Conservation (phyloP, 495 filamentous ascomycete genomes). For the Lophium mytilinum region DNA sequence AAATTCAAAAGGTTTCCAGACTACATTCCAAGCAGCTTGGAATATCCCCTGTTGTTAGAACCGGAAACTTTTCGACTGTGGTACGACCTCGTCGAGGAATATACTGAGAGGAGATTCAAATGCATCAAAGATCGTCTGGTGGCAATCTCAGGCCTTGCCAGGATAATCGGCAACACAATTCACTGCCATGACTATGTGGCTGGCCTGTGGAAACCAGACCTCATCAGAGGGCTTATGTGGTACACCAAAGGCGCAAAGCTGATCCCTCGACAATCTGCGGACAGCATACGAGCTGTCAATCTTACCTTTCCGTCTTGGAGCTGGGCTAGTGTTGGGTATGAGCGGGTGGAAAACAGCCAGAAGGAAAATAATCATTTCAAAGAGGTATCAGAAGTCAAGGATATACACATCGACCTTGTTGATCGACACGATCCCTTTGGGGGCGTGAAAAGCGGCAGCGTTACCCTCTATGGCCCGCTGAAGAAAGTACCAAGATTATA, state of each 20-base stretch:
- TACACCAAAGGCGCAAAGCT: slow-evolving; percentile 1
- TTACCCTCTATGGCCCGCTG: slow-evolving; percentile 2
- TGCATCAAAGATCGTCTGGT: slow-evolving; percentile 1
- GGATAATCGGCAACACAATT: slow-evolving; percentile 1
- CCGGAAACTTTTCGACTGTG: slow-evolving; percentile 2
- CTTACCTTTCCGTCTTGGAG: not conserved
- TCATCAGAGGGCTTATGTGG: slow-evolving; percentile 6
- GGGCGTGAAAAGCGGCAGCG: not conserved
- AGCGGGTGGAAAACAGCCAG: not conserved
- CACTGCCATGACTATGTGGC: not conserved
- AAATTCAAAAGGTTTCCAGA: slow-evolving; percentile 1
- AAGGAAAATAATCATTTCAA: not conserved
- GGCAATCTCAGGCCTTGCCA: slow-evolving; percentile 1
- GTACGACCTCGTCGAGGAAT: slow-evolving; percentile 5
- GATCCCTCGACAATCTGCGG: not conserved
- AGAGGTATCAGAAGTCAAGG: not conserved
- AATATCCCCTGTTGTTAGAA: not conserved
- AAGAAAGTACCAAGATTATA: not conserved
- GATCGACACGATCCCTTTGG: slow-evolving; percentile 1
- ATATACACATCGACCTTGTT: slow-evolving; percentile 2
- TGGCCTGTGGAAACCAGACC: slow-evolving; percentile 5
- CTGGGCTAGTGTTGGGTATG: slow-evolving; percentile 1
- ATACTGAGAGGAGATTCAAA: not conserved
- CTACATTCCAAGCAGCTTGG: not conserved
- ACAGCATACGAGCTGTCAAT: not conserved